Percentiles rank a stretch among this genome's conserved stretches.
Evolutionary conservation across 2,329 filamentous ascomycete genomes (phyloP).

Genomic region (Calonectria leucothoes): DNA sequence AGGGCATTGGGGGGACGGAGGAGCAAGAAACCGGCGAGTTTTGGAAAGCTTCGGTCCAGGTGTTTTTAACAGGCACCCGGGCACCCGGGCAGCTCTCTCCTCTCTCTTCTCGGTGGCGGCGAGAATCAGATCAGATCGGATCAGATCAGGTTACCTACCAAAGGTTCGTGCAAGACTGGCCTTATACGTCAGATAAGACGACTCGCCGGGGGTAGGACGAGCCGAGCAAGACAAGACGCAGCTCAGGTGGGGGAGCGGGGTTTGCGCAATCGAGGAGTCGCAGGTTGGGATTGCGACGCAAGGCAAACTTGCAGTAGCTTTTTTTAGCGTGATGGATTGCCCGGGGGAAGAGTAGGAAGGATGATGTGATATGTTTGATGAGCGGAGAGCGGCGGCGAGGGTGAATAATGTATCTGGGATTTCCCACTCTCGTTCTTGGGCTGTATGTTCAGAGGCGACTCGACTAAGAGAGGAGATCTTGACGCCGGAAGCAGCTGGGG

Average conservation of each 20-base stretch:
- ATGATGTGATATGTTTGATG: neutral
- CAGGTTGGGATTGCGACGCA: constrained; percentile 23
- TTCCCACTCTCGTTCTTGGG: neutral
- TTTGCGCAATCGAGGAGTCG: constrained; percentile 19
- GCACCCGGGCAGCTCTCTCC: constrained; percentile 19
- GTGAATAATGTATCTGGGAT: neutral
- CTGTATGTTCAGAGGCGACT: neutral
- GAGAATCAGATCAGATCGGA: constrained; percentile 23
- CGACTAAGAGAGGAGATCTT: neutral
- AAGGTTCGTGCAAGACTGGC: constrained; percentile 37
- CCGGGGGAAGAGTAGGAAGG: neutral
- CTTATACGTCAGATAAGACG: constrained; percentile 43
- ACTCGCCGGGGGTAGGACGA: constrained; percentile 26
- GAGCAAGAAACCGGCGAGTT: constrained; percentile 18
- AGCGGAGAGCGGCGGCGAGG: neutral
- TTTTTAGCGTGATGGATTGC: constrained; percentile 17
- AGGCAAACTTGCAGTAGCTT: constrained; percentile 40
- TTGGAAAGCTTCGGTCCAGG: neutral
- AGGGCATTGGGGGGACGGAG: constrained; percentile 17
- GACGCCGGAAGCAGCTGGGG: constrained; percentile 15
- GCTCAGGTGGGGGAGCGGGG: constrained; percentile 43
- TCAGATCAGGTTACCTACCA: constrained; percentile 45
- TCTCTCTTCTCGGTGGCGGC: constrained; percentile 29
- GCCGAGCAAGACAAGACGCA: constrained; percentile 35
- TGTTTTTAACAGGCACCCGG: neutral